These are phyloP conservation scores for Trichoderma asperellum DNA, from an alignment of 2,329 filamentous ascomycete genomes.

Conservation along the genomic window DNA sequence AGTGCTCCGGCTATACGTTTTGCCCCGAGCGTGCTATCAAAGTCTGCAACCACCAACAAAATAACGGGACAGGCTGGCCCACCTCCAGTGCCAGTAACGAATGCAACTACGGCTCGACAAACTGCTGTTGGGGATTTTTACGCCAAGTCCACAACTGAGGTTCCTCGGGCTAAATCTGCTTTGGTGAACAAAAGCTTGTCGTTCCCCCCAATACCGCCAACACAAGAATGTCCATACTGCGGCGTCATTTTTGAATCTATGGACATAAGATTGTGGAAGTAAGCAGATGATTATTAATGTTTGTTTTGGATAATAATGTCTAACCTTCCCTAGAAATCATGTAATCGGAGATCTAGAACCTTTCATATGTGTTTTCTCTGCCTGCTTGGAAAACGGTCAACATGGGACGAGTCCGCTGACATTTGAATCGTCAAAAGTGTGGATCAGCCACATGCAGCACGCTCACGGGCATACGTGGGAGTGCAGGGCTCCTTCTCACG, in stretches of 20 bases:
- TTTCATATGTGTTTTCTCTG: background rate
- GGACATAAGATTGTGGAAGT: slow-evolving; percentile 12
- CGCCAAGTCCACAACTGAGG: slow-evolving; percentile 7
- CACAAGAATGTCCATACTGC: slow-evolving; percentile 15
- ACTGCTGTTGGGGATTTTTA: background rate
- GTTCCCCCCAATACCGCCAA: background rate
- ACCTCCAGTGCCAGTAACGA: slow-evolving; percentile 5
- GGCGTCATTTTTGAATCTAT: slow-evolving; percentile 9
- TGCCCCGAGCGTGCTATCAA: background rate
- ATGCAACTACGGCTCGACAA: background rate
- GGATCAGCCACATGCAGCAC: slow-evolving; percentile 19
- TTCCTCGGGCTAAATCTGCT: slow-evolving; percentile 6
- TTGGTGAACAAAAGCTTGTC: slow-evolving; percentile 9
- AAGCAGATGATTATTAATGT: background rate
- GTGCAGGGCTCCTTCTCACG: slow-evolving; percentile 1
- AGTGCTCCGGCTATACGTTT: background rate
- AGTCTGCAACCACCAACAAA: background rate
- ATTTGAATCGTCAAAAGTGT: slow-evolving; percentile 14
- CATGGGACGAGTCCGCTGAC: background rate
- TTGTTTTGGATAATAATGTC: background rate
- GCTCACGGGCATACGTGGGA: slow-evolving; percentile 13
- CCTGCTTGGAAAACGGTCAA: slow-evolving; percentile 5
- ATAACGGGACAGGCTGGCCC: background rate
- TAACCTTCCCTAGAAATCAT: slow-evolving; percentile 7
- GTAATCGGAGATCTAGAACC: slow-evolving; percentile 13